Evolutionary conservation across 805 yeast genomes (phyloP), one percentile per base, ranked within the genome.

Genomic region (Teunomyces panamensis): DNA sequence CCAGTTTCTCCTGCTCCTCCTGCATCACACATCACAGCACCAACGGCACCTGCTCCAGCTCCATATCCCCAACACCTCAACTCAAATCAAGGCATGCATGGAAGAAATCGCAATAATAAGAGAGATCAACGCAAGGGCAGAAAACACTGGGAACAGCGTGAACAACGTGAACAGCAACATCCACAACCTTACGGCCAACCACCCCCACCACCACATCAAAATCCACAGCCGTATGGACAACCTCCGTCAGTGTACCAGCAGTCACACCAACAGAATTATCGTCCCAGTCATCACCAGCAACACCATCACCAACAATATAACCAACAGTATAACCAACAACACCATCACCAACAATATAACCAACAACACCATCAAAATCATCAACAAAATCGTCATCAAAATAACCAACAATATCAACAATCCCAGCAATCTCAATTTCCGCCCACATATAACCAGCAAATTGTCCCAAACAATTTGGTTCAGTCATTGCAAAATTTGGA

Each of bases 401-500:
- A 33, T 16, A 34, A 16, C 44, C 46, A 30, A 30, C 34, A 30
- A 6, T n/a, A n/a, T n/a, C 30, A 39, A 29, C 39, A 42, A 24
- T 16, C 44, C 30, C 50, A 37, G 8, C 50, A 30, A 28, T 28
- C 42, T 4, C 26, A 30, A 6, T 39, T 16, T 5, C 32, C 39
- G 9, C 43, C 45, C 5, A 44, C 46, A 24, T 10, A 29, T 9
- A 44, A 45, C 35, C 46, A 42, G n/a, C 41, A 37, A 26, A 13
- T 26, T 37, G 30, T 9, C 5, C 17, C 29, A 9, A 47, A 55
- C 6, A 48, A 55, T 9, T 43, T 57, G 30, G n/a, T 54, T 20
- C 60, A 58, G 29, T 54, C 58, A 2, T 52, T 58, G 30, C 59
- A 58, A 46, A 55, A 51, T 17, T 49, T 69, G 51, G 71, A 68